Evolutionary conservation across 768 basidiomycete species (phyloP), one percentile per base, ranked within the genome.

Genomic region (Tephrocybe sp.): DNA sequence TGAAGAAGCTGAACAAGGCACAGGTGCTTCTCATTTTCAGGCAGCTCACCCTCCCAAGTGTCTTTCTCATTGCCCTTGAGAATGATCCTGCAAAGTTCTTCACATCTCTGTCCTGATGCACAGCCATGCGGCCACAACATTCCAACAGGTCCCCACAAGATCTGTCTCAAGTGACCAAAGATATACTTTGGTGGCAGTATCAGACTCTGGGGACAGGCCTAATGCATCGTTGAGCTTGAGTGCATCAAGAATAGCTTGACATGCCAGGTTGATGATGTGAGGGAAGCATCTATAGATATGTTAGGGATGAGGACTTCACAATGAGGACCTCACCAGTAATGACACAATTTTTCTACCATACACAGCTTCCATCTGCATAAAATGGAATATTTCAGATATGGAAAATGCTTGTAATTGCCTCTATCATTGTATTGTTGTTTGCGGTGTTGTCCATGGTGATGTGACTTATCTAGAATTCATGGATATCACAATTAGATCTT

Each of bases 391-490:
- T 28, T 2, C 18, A 11, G 15, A 33, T 21, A 4, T 42, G 9
- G 21, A 48, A 25, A 3, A n/a, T 12, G n/a, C 3, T 24, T 14
- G 39, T 20, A 6, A 50, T 7, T 6, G 2, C 17, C 15, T 44
- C 40, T 30, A 50, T 42, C 20, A 43, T 20, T 25, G 49, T 21
- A 2, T 36, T 23, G 32, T 26, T 21, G 26, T 68, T 69, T 2
- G 56, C 53, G 2, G 64, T 58, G 38, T 67, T 69, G 39, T 68
- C 65, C 15, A 65, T 49, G 1, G 66, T 68, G 17, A 62, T 58
- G 26, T 12, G 6, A 26, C 5, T 39, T 49, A n/a, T 18, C 20
- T 15, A 12, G 11, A 4, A 41, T 9, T 41, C 17, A n/a, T 41
- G n/a, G n/a, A n/a, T 4, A 4, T 12, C 15, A 14, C 33, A 49